Base-by-base conservation (phyloP, 257 asterid species). In the Plantago elongata region DNA sequence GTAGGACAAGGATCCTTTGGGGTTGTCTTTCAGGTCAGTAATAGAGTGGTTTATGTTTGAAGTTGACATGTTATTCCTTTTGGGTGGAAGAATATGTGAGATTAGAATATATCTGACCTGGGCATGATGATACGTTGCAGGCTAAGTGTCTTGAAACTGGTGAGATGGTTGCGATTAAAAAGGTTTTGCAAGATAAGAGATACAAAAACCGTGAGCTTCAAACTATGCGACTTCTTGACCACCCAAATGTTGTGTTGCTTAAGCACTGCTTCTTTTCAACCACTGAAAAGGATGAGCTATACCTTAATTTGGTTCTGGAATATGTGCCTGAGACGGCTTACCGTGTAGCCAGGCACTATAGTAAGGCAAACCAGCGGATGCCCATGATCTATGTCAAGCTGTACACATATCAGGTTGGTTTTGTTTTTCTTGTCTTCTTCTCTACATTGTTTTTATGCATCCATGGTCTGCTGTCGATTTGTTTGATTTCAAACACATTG, bases 1-100 rank as follows among this genome's bases (percentile, higher is more conserved):
- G 97, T 87, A 43, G 96, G 93, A 54, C 94, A 84, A 66, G 97
- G 95, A 64, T 90, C 97, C 38, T 90, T 90, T 60, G 97, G 96
- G 52, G 80, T 87, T 51, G 96, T 90, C n/a, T 90, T 84, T 72
- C 96, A 84, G 90, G 97, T 89, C 68, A 66, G 62, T 50, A 22
- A 2, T 22, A 22, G 2, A 22, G 2, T 22, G 27, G 1, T 22
- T 22, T 22, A 22, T 22, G 27, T 22, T 22, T 1, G 27, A 22
- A 22, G 27, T 22, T 22, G 27, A 22, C 27, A 22, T 22, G 2
- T 22, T 22, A 22, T 22, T 22, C 27, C 27, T 22, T 22, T 22
- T 22, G 27, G 1, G 27, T 22, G 27, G 27, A 22, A 22, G 27
- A 22, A 22, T 22, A 22, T 22, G 27, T 22, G 27, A 22, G 27